These are phyloP conservation scores for Bipolaris gigantea DNA, from an alignment of 2,329 filamentous ascomycete species.

Conservation along the genomic window DNA sequence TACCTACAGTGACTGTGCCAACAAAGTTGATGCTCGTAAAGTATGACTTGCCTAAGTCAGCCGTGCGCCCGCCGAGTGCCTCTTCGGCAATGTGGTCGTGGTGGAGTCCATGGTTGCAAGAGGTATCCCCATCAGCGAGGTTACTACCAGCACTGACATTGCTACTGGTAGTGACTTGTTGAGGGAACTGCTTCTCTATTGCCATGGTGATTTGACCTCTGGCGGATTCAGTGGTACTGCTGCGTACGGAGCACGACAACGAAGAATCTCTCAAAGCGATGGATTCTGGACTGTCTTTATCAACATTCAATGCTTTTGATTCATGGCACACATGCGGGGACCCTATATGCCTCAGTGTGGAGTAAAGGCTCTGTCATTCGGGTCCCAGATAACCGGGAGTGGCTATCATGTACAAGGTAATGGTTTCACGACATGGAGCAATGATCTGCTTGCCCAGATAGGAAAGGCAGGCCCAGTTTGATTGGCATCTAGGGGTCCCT, in stretches of 20 bases:
- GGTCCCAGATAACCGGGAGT: constrained; percentile 8
- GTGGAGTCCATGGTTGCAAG: constrained; percentile 24
- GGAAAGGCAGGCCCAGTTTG: background rate
- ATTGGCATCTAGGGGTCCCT: constrained; percentile 3
- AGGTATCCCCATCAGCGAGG: constrained; percentile 10
- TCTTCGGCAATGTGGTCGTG: constrained; percentile 36
- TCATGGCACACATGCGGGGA: constrained; percentile 8
- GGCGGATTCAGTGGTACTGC: background rate
- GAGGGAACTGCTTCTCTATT: constrained; percentile 23
- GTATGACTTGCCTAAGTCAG: constrained; percentile 31
- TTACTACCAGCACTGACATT: constrained; percentile 4
- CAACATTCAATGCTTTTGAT: constrained; percentile 1
- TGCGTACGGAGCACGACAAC: background rate
- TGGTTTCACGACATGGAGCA: background rate
- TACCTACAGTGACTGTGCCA: constrained; percentile 35
- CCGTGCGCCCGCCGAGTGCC: constrained; percentile 31
- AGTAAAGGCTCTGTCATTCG: constrained; percentile 4
- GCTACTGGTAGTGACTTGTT: constrained; percentile 12
- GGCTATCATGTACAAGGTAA: constrained; percentile 1
- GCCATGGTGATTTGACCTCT: constrained; percentile 18
- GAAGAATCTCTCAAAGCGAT: background rate
- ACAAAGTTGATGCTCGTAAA: constrained; percentile 32
- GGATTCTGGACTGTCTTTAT: constrained; percentile 14
- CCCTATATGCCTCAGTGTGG: constrained; percentile 7
- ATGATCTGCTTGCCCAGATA: constrained; percentile 2